Evolutionary conservation across 2,329 filamentous ascomycete species (phyloP).

Genomic region (Xylaria arbuscula): DNA sequence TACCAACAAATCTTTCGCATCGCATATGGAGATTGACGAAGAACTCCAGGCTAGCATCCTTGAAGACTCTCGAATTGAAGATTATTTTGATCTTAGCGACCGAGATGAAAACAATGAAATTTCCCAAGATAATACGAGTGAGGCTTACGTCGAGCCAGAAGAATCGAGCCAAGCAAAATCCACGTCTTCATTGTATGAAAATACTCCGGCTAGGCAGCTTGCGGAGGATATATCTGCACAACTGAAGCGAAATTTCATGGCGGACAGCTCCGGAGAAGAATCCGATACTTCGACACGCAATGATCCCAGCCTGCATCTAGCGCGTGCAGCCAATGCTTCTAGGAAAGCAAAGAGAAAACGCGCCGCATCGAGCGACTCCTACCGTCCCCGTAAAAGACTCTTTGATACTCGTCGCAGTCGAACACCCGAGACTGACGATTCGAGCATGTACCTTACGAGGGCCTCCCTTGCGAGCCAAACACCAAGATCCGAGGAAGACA

Average conservation of each 20-base stretch:
- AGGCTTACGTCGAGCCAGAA: slow-evolving; percentile 1
- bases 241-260: slow-evolving; percentile 20
- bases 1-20: slow-evolving; percentile 38
- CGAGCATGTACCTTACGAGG: slow-evolving; percentile 46
- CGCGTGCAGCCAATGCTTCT: slow-evolving; percentile 42
- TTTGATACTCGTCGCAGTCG: slow-evolving; percentile 31
- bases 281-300: slow-evolving; percentile 29
- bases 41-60: slow-evolving; percentile 48
- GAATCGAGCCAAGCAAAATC: slow-evolving; percentile 14
- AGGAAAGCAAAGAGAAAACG: slow-evolving; percentile 33
- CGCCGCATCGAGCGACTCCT: slow-evolving; percentile 27
- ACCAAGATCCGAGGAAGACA: slow-evolving; percentile 46
- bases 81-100: not conserved
- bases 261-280: slow-evolving; percentile 28
- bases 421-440: slow-evolving; percentile 39
- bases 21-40: slow-evolving; percentile 47
- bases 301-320: slow-evolving; percentile 46
- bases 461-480: slow-evolving; percentile 42
- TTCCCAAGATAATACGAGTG: not conserved
- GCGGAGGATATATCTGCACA: slow-evolving; percentile 27
- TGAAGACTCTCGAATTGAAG: slow-evolving; percentile 38
- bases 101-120: slow-evolving; percentile 2
- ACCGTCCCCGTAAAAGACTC: slow-evolving; percentile 29
- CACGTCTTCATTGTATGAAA: slow-evolving; percentile 22
- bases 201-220: slow-evolving; percentile 27